phyloP scores from a whole-genome alignment of 2,329 filamentous ascomycete species.

The Cladosporium sphaerospermum region DNA sequence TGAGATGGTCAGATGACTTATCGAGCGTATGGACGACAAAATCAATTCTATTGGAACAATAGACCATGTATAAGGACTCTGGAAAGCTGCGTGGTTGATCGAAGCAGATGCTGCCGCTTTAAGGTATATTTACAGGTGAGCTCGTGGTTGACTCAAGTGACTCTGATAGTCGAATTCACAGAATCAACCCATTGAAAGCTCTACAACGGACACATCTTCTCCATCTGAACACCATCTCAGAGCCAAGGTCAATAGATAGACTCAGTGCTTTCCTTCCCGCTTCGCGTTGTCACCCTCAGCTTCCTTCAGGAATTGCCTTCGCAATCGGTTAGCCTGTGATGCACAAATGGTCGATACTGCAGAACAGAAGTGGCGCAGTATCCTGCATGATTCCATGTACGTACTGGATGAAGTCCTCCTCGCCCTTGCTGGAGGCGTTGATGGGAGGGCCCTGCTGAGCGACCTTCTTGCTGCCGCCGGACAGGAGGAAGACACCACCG shows the following conservation, averaged over 20 bases:
- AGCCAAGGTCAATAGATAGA: not conserved
- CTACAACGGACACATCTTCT: constrained; percentile 7
- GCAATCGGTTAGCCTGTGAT: constrained; percentile 7
- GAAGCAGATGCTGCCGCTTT: constrained; percentile 11
- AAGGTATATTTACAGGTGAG: constrained; percentile 12
- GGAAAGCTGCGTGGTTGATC: not conserved
- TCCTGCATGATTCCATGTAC: constrained; percentile 21
- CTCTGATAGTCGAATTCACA: too few species aligned
- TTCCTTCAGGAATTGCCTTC: constrained; percentile 47
- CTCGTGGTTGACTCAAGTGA: not conserved
- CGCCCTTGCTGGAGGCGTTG: constrained; percentile 60
- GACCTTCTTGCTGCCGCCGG: constrained; percentile 43
- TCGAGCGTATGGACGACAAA: too few species aligned
- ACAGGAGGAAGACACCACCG: constrained; percentile 39
- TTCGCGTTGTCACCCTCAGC: constrained; percentile 39
- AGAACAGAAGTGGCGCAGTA: too few species aligned
- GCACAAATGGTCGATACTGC: not conserved
- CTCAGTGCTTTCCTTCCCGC: constrained; percentile 24
- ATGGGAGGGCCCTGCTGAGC: constrained; percentile 50
- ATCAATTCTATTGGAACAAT: too few species aligned
- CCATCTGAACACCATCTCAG: not conserved
- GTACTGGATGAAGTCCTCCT: constrained; percentile 64
- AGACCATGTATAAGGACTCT: too few species aligned
- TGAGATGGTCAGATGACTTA: too few species aligned
- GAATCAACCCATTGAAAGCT: not conserved